Conservation (phyloP, 2,329 filamentous ascomycete species). For the Daldinia sp. region DNA sequence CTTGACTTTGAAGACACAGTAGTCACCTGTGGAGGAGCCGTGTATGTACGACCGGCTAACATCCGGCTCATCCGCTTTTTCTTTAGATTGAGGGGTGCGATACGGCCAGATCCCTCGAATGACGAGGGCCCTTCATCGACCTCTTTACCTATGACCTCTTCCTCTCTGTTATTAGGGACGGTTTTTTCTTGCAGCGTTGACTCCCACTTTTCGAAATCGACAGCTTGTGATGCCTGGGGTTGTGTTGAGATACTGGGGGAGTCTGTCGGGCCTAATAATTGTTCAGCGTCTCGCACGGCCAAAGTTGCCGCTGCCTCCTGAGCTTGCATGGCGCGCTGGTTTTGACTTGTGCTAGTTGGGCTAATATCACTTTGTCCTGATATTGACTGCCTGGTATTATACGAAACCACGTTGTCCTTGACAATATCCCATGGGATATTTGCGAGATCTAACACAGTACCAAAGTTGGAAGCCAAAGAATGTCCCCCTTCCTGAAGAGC, state of each 20-base stretch:
- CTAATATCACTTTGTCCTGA: constrained; percentile 1
- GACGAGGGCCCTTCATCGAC: constrained; percentile 42
- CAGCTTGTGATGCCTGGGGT: constrained; percentile 2
- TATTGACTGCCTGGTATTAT: constrained; percentile 7
- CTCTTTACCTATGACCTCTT: constrained; percentile 23
- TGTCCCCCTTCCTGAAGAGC: neutral
- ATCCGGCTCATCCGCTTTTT: constrained; percentile 50
- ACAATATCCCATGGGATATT: constrained; percentile 12
- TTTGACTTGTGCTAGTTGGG: neutral
- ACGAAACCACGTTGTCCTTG: constrained; percentile 11
- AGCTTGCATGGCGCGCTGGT: neutral
- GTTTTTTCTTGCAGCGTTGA: constrained; percentile 5
- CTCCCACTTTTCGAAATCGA: constrained; percentile 7
- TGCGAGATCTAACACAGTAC: constrained; percentile 5
- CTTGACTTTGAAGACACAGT: constrained; percentile 54
- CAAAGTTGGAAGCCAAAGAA: constrained; percentile 12
- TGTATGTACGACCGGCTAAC: constrained; percentile 53
- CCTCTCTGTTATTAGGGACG: constrained; percentile 11
- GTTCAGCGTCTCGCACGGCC: neutral
- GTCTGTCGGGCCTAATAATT: neutral
- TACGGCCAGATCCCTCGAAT: constrained; percentile 49
- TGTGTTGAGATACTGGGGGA: constrained; percentile 4
- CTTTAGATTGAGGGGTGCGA: constrained; percentile 46
- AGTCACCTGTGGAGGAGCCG: constrained; percentile 57
- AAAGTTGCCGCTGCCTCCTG: neutral